phyloP scores from a whole-genome alignment of 2,329 filamentous ascomycete genomes.

The Monilinia fructicola region DNA sequence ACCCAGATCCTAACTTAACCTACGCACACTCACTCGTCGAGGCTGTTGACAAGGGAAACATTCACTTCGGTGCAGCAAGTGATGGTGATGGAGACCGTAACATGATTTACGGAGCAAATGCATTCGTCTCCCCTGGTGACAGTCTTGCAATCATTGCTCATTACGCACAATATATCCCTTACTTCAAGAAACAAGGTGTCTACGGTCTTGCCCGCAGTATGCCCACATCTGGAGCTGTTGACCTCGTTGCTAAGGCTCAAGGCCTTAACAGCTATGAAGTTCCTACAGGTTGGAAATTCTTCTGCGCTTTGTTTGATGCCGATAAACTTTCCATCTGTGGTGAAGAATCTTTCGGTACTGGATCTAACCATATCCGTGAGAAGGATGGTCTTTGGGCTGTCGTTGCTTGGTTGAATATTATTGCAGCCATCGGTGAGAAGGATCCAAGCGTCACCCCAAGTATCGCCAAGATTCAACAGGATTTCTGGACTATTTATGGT shows the following conservation, averaged over 20 bases:
- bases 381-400: constrained; percentile 99
- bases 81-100: constrained; percentile 98
- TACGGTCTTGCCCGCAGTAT: constrained; percentile 95
- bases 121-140: constrained; percentile 95
- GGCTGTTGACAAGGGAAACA: constrained; percentile 83
- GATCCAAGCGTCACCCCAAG: constrained; percentile 78
- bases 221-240: constrained; percentile 94
- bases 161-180: constrained; percentile 93
- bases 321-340: constrained; percentile 98
- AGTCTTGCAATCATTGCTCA: constrained; percentile 97
- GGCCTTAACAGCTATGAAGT: constrained; percentile 92
- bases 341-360: constrained; percentile 97
- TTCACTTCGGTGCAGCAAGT: constrained; percentile 94
- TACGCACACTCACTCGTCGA: constrained; percentile 95
- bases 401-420: constrained; percentile 97
- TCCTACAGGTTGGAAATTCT: constrained; percentile 98
- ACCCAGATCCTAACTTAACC: constrained; percentile 96
- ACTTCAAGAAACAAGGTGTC: constrained; percentile 97
- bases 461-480: constrained; percentile 93
- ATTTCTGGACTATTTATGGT: constrained; percentile 96
- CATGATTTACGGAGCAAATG: constrained; percentile 98
- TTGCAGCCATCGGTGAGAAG: constrained; percentile 85
- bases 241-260: constrained; percentile 94
- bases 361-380: constrained; percentile 97
- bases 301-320: constrained; percentile 92